Evolutionary conservation across 768 basidiomycete genomes (phyloP), one percentile per base, ranked within the genome.

Genomic region (Leccinum subgranulosum): DNA sequence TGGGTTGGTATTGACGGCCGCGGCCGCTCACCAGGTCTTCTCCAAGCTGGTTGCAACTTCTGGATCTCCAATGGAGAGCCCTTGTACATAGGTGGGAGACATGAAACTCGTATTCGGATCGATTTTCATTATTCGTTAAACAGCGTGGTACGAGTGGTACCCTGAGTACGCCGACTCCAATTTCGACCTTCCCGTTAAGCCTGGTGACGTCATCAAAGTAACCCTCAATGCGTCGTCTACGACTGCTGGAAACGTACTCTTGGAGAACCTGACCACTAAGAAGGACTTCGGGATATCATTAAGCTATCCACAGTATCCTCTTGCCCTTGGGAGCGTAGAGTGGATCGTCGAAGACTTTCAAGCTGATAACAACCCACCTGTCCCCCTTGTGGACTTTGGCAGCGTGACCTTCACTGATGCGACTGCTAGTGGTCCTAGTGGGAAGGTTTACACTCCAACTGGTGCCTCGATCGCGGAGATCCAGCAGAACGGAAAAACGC

Each of bases 141-240:
- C 31, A 66, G 67, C 62, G 50, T 68, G 64, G 66, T 66, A 58
- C 45, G 61, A 67, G n/a, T 69, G 60, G 66, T 59, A 46, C 55
- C 63, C 68, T 54, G 4, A 11, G 31, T 31, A 31, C 12, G 31
- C 31, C 31, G 12, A 31, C 12, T 31, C 31, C 31, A 12, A 31
- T 31, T 31, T 31, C 31, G 31, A 31, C 31, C 31, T 31, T 12
- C 31, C 31, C 31, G 5, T 31, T 31, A 4, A 31, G 12, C 31
- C 11, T 31, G 29, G 29, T 31, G 29, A 68, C 10, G 51, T 56
- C n/a, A 58, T 69, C 56, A 53, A 3, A 25, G n/a, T 53, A 21
- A 65, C 60, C 5, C 58, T 68, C 45, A 57, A 51, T 28, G 62
- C 65, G 7, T 33, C 14, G n/a, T 65, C 65, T 17, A 54, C 62